Evolutionary conservation across 257 asterid genomes (phyloP).

Genomic region (Scutellaria minor): DNA sequence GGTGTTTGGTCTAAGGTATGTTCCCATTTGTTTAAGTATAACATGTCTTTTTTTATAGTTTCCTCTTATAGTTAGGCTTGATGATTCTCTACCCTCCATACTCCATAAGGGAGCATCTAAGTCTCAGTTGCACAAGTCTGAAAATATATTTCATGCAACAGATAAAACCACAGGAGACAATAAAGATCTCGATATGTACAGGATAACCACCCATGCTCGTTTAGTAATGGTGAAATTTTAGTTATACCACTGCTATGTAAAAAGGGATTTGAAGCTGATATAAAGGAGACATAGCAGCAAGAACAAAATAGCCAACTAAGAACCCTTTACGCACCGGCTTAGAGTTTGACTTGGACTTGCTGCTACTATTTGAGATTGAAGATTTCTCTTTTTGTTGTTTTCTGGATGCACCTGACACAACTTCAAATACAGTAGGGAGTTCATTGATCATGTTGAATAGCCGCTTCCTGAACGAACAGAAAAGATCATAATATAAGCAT

Average conservation of each 20-base stretch:
- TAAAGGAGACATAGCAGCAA: neutral
- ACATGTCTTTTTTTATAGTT: too few relatives aligned
- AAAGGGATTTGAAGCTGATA: neutral
- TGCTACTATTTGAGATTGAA: constrained; percentile 56
- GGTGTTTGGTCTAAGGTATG: too few relatives aligned
- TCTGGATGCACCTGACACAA: constrained; percentile 67
- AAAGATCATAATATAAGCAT: constrained; percentile 17
- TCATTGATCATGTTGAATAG: constrained; percentile 86
- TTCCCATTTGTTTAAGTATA: too few relatives aligned
- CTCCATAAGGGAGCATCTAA: too few relatives aligned
- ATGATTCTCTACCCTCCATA: too few relatives aligned
- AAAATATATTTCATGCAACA: neutral
- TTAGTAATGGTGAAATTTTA: neutral
- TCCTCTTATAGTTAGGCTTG: too few relatives aligned
- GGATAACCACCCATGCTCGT: neutral
- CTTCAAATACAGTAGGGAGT: constrained; percentile 81
- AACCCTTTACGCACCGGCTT: constrained; percentile 48
- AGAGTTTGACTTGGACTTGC: constrained; percentile 65
- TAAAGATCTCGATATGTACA: neutral
- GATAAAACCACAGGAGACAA: neutral
- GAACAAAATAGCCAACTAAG: constrained; percentile 9
- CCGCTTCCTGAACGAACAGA: constrained; percentile 57
- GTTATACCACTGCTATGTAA: neutral
- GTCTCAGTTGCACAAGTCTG: neutral
- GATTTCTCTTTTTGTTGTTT: constrained; percentile 75